Evolutionary conservation across 1,284 basidiomycete species (phyloP), one percentile per base, ranked within the genome.

Genomic region (Cryptococcus deneoformans): DNA sequence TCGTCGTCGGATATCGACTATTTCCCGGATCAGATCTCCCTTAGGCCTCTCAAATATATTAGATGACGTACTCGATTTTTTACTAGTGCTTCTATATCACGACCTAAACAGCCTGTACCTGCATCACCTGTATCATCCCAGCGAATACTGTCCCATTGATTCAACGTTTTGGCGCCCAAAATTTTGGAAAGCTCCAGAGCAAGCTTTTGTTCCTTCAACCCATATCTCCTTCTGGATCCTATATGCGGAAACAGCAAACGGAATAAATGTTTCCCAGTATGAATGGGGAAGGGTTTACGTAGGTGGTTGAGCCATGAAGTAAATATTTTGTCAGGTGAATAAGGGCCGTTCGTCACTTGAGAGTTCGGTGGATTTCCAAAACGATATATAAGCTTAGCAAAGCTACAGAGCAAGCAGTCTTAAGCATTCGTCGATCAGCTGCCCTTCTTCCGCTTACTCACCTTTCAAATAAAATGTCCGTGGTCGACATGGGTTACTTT

Each of bases 171-270:
- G 3, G 3, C 71, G 5, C 74, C 82, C 51, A 87, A 87, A 11
- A 83, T 80, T 12, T 82, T 74, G 2, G 81, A 79, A 0, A 93
- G 78, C 36, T 81, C 74, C 6, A 73, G 71, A 0, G 82, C 82
- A n/a, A 93, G 80, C n/a, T 73, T 80, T 5, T 79, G 78, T 77
- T 93, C 90, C 67, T 88, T 85, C 66, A 92, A 79, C 16, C 84
- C 84, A 64, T 89, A 93, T 67, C 85, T 85, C 36, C 90, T 80
- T 36, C 82, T 75, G 0, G 79, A 65, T 56, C 92, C 89, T 57
- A 89, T 85, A 55, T 92, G 85, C 0, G 91, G 90, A 69, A 92
- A 92, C n/a, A 93, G 77, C 2, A 92, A 72, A 1, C 85, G 83
- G 66, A 92, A 86, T 37, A 90, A 58, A 24, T 74, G 63, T 47